Percentiles rank a stretch among this genome's conserved stretches.
phyloP scores from a whole-genome alignment of 371 early-diverging fungal genomes.

The Mortierella sp. region DNA sequence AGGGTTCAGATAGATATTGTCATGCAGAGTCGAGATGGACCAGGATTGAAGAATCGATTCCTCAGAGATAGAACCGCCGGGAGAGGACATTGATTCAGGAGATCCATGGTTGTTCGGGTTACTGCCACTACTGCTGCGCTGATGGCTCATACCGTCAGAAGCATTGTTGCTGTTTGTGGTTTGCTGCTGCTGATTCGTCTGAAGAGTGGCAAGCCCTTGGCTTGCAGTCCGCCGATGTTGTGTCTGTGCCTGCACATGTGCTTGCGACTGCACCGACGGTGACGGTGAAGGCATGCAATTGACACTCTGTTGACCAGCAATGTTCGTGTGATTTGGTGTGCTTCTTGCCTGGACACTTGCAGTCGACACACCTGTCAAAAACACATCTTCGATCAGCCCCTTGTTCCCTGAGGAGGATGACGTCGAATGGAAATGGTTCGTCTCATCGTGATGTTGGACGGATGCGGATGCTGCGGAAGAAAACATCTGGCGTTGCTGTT shows the following conservation, averaged over 20 bases:
- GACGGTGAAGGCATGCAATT: not conserved
- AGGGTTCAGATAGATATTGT: constrained; percentile 31
- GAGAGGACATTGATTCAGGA: constrained; percentile 29
- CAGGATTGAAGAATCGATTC: constrained; percentile 34
- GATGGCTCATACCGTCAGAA: not conserved
- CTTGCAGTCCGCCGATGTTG: no score
- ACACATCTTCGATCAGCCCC: constrained; percentile 10
- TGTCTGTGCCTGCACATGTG: constrained; percentile 3
- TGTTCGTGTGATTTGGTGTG: constrained; percentile 1
- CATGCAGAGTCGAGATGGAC: constrained; percentile 29
- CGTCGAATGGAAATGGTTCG: not conserved
- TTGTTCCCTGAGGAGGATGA: not conserved
- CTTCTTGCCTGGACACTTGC: constrained; percentile 8
- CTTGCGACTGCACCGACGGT: constrained; percentile 2
- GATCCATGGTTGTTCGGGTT: constrained; percentile 11
- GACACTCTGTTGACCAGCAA: not conserved
- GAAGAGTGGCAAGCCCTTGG: not conserved
- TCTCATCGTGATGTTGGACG: not conserved
- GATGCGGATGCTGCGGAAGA: constrained; percentile 4
- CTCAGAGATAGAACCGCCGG: constrained; percentile 24
- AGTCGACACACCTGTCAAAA: not conserved
- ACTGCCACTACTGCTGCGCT: constrained; percentile 4
- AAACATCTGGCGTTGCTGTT: constrained; percentile 16
- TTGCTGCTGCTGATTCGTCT: constrained; percentile 3
- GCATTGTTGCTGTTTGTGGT: no score